Evolutionary conservation across 768 basidiomycete species (phyloP).

Genomic region (Mycena chlorophos): DNA sequence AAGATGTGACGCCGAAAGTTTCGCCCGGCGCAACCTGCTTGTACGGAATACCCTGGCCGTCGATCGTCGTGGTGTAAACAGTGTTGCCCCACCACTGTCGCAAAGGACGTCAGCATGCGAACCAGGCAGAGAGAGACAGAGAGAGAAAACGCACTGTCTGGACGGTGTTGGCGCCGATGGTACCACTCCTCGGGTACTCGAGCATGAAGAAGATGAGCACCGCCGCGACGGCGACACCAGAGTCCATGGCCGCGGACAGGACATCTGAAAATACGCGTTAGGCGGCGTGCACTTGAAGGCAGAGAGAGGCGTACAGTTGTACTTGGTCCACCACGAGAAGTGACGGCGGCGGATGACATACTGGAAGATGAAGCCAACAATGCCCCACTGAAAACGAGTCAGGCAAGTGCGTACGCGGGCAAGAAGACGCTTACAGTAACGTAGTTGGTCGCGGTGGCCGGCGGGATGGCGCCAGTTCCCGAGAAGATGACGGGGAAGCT

Average conservation of each 20-base stretch:
- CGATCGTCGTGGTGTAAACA: constrained; percentile 28
- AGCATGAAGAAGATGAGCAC: constrained; percentile 53
- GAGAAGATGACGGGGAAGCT: constrained; percentile 61
- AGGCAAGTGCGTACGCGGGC: background rate
- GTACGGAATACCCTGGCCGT: constrained; percentile 14
- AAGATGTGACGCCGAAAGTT: constrained; percentile 12
- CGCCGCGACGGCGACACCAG: constrained; percentile 48
- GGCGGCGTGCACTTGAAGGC: background rate
- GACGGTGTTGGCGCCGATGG: constrained; percentile 42
- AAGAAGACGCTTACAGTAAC: constrained; percentile 30
- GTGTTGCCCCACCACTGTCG: constrained; percentile 59
- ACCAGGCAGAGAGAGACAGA: background rate
- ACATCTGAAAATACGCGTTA: constrained; percentile 6
- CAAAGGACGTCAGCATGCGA: background rate
- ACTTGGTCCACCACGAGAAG: constrained; percentile 72
- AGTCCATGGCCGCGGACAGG: constrained; percentile 55
- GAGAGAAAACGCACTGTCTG: constrained; percentile 30
- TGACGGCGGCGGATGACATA: constrained; percentile 58
- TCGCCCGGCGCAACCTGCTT: constrained; percentile 11
- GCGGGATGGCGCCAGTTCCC: constrained; percentile 62
- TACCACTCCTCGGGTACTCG: constrained; percentile 46
- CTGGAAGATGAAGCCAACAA: constrained; percentile 68
- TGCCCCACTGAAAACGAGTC: constrained; percentile 43
- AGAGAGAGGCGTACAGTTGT: constrained; percentile 45
- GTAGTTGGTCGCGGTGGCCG: constrained; percentile 70